These are phyloP conservation scores for Helenozyma baotianmanensis DNA, from an alignment of 805 yeast genomes.

Conservation along the genomic window DNA sequence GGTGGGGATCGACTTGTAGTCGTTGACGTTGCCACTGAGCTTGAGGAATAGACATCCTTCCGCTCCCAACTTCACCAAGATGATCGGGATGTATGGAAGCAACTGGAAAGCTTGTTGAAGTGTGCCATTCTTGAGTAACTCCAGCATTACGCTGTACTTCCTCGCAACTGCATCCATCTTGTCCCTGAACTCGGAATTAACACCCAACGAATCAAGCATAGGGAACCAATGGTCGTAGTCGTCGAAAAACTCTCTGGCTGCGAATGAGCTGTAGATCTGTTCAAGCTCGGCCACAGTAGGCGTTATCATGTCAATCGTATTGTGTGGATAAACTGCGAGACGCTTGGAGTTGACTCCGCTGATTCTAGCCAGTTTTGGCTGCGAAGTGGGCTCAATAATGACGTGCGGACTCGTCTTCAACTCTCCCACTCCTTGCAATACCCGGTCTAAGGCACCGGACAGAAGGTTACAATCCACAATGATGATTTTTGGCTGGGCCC, in stretches of 20 bases:
- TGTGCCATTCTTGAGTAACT: conserved; percentile 38
- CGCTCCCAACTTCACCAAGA: conserved; percentile 63
- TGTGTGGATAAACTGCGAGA: conserved; percentile 45
- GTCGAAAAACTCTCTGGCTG: conserved; percentile 34
- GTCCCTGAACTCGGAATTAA: conserved; percentile 44
- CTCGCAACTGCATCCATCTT: conserved; percentile 33
- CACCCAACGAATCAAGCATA: conserved; percentile 54
- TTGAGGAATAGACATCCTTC: conserved; percentile 50
- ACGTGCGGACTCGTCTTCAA: conserved; percentile 23
- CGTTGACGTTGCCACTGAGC: conserved; percentile 30
- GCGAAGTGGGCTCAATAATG: conserved; percentile 76
- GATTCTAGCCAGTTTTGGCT: conserved; percentile 52
- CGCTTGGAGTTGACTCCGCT: conserved; percentile 25
- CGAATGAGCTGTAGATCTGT: conserved; percentile 49
- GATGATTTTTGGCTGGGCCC: conserved; percentile 44
- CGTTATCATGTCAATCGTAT: conserved; percentile 46
- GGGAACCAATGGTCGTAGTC: conserved; percentile 72
- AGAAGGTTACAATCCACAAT: conserved; percentile 70
- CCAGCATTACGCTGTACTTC: conserved; percentile 14
- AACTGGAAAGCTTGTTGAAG: conserved; percentile 67
- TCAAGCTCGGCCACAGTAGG: conserved; percentile 68
- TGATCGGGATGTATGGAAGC: conserved; percentile 67
- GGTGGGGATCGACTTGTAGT: conserved; percentile 31
- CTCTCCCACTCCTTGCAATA: conserved; percentile 5
- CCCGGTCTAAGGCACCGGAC: conserved; percentile 26